These are phyloP conservation scores for Aspergillus sp. DNA, from an alignment of 2,329 filamentous ascomycete genomes.

Conservation along the genomic window DNA sequence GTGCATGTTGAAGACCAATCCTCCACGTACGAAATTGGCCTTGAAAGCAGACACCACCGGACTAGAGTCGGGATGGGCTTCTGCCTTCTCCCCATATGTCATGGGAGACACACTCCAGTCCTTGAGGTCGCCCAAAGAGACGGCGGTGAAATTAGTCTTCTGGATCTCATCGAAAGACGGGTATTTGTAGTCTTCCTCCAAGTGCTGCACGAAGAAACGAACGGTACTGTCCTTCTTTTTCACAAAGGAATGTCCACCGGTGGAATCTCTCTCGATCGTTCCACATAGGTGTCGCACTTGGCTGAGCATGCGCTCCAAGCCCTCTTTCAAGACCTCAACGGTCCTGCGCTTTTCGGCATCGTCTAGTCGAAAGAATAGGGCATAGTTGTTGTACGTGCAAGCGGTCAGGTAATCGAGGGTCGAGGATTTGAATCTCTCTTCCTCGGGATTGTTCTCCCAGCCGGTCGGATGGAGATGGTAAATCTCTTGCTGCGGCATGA, in stretches of 20 bases:
- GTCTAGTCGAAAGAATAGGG: slow-evolving; percentile 40
- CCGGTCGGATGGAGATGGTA: slow-evolving; percentile 33
- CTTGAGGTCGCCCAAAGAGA: slow-evolving; percentile 33
- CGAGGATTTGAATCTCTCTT: slow-evolving; percentile 39
- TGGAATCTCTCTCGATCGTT: slow-evolving; percentile 40
- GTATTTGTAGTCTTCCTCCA: slow-evolving; percentile 36
- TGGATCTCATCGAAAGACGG: slow-evolving; percentile 44
- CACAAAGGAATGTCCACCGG: slow-evolving; percentile 38
- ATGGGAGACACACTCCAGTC: slow-evolving; percentile 39
- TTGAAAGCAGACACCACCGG: slow-evolving; percentile 42
- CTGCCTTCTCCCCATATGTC: slow-evolving; percentile 32
- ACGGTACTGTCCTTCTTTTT: slow-evolving; percentile 38
- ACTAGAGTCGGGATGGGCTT: slow-evolving; percentile 34
- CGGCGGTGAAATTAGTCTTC: slow-evolving; percentile 33
- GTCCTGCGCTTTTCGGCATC: slow-evolving; percentile 31
- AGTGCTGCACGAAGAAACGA: slow-evolving; percentile 37
- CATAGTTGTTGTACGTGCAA: slow-evolving; percentile 40
- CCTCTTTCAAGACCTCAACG: slow-evolving; percentile 30
- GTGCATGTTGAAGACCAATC: slow-evolving; percentile 44
- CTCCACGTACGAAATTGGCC: slow-evolving; percentile 44
- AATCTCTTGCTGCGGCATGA: slow-evolving; percentile 30
- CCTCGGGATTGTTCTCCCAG: slow-evolving; percentile 40
- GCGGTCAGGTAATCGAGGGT: slow-evolving; percentile 37
- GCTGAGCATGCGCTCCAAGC: slow-evolving; percentile 38
- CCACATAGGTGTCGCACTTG: slow-evolving; percentile 42